These are phyloP conservation scores for Hypericum androsaemum DNA, from an alignment of 345 rosid species.

Conservation along the genomic window DNA sequence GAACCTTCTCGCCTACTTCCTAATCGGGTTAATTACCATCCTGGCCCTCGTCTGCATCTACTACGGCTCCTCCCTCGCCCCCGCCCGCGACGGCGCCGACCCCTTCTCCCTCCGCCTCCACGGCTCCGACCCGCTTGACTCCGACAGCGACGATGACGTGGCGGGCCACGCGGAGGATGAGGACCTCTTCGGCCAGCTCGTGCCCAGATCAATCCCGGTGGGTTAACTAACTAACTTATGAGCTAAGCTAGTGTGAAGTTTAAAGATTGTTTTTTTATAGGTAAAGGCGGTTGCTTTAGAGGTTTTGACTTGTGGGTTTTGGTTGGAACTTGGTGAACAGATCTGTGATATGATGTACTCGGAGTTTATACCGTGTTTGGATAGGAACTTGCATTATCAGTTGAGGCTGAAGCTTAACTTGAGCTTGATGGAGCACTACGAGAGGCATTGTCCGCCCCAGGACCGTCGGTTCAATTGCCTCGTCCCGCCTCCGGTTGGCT, in stretches of 20 bases:
- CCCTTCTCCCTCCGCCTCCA: constrained; percentile 23
- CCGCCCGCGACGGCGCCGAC: constrained; percentile 52
- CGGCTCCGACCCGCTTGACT: constrained; percentile 38
- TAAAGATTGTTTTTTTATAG: neutral
- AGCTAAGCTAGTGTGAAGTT: neutral
- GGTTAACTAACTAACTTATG: constrained; percentile 34
- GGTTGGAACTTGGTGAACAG: constrained; percentile 21
- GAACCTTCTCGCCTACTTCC: constrained; percentile 42
- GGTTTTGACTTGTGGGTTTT: neutral
- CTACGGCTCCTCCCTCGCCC: constrained; percentile 66
- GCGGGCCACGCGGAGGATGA: constrained; percentile 18
- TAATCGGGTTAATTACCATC: constrained; percentile 44
- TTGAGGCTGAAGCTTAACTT: constrained; percentile 64
- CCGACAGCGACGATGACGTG: constrained; percentile 30
- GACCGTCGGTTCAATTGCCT: constrained; percentile 84
- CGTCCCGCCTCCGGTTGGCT: constrained; percentile 78
- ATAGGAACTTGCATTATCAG: constrained; percentile 72
- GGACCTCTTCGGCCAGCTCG: constrained; percentile 17
- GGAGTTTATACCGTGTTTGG: constrained; percentile 90
- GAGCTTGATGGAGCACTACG: constrained; percentile 91
- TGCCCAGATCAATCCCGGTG: constrained; percentile 26
- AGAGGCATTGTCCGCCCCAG: constrained; percentile 80
- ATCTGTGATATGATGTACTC: constrained; percentile 69
- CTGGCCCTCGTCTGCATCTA: constrained; percentile 69
- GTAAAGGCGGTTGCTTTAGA: neutral